Conservation (phyloP, 202 grass and related monocot genomes). For the Eragrostis tef region DNA sequence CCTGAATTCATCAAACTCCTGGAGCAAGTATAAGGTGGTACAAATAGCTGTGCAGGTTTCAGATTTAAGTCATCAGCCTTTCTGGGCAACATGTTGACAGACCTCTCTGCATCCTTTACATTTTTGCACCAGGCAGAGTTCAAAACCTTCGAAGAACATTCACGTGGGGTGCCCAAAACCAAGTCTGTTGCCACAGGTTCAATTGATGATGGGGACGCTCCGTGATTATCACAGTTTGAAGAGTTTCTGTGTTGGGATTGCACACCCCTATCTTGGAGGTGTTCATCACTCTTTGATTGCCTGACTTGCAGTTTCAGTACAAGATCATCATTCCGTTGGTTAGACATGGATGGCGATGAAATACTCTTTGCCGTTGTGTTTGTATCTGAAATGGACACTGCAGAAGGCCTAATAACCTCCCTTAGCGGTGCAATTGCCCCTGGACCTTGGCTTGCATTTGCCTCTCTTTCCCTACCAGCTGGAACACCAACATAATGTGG, state of each 20-base stretch:
- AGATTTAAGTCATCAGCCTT: slow-evolving; percentile 54
- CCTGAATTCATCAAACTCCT: slow-evolving; percentile 16
- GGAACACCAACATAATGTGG: slow-evolving; percentile 35
- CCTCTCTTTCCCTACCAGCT: slow-evolving; percentile 40
- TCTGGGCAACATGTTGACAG: slow-evolving; percentile 40
- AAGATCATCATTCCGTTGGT: slow-evolving; percentile 61
- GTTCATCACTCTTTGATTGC: slow-evolving; percentile 61
- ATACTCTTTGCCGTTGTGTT: slow-evolving; percentile 51
- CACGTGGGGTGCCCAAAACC: slow-evolving; percentile 68
- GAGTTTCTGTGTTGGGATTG: slow-evolving; percentile 35
- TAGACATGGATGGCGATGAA: slow-evolving; percentile 63
- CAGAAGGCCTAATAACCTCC: slow-evolving; percentile 50
- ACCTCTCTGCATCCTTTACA: slow-evolving; percentile 40
- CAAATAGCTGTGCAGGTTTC: slow-evolving; percentile 39
- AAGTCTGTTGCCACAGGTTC: slow-evolving; percentile 83
- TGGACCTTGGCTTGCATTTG: slow-evolving; percentile 47
- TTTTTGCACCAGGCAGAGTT: slow-evolving; percentile 25
- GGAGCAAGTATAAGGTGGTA: slow-evolving; percentile 44
- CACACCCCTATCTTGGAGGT: slow-evolving; percentile 43
- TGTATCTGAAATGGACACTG: slow-evolving; percentile 27
- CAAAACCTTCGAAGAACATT: slow-evolving; percentile 49
- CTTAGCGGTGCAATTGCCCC: slow-evolving; percentile 27
- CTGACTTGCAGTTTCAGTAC: slow-evolving; percentile 56
- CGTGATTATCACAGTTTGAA: slow-evolving; percentile 27
- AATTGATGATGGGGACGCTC: slow-evolving; percentile 61